Evolutionary conservation across 1,284 basidiomycete species (phyloP).

Genomic region (Phellinidium pouzarii): DNA sequence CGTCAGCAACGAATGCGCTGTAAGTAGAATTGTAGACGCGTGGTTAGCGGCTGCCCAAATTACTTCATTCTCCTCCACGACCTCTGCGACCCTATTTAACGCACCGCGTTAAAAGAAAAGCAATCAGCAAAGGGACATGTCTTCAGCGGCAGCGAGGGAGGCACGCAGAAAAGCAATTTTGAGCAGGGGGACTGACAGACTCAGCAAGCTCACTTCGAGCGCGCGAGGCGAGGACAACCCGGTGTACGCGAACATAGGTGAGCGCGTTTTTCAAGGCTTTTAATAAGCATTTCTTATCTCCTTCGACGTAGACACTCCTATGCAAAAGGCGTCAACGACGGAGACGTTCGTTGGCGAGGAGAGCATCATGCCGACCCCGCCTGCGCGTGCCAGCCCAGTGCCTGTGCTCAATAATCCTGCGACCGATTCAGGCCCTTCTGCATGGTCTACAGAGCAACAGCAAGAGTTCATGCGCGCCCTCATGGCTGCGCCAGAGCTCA

Average conservation of each 20-base stretch:
- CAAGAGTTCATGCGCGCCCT: conserved; percentile 58
- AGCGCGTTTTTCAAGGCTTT: conserved; percentile 20
- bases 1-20: not conserved
- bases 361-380: conserved; percentile 40
- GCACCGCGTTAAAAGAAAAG: not conserved
- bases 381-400: conserved; percentile 28
- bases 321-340: conserved; percentile 24
- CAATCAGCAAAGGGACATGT: conserved; percentile 10
- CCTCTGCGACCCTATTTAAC: not conserved
- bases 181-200: conserved; percentile 57
- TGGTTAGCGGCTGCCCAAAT: not conserved
- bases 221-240: conserved; percentile 66
- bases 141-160: conserved; percentile 51
- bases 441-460: conserved; percentile 62
- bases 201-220: conserved; percentile 67
- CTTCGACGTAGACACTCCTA: not conserved
- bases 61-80: not conserved
- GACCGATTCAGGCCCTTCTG: conserved; percentile 18
- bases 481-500: conserved; percentile 32
- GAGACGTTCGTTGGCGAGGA: conserved; percentile 61
- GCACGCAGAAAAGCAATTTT: conserved; percentile 71
- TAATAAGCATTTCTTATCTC: conserved; percentile 17
- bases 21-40: not conserved
- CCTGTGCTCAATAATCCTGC: conserved; percentile 15
- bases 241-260: conserved; percentile 51